Conservation (phyloP, 208 protist species). For the Lotmaria passim region DNA sequence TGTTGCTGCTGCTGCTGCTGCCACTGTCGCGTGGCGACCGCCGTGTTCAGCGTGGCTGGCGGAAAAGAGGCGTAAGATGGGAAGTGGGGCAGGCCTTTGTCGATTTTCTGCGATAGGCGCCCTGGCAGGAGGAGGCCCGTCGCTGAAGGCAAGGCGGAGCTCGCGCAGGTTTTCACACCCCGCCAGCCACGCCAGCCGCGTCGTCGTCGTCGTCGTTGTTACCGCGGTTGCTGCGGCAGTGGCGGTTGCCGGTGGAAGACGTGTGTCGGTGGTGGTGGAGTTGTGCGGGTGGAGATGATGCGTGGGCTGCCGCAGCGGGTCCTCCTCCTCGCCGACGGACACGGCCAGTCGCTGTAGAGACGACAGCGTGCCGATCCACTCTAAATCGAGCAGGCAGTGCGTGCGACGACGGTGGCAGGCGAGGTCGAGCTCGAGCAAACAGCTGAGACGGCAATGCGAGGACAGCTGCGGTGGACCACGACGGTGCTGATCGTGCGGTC, state of each 20-base stretch:
- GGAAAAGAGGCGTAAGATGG: background rate
- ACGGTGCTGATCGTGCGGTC: background rate
- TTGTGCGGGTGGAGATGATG: too few species aligned
- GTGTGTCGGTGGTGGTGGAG: background rate
- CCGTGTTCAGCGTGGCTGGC: background rate
- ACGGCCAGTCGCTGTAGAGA: conserved; percentile 5
- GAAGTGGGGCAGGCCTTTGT: background rate
- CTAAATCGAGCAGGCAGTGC: conserved; percentile 7
- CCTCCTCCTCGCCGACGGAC: conserved; percentile 5
- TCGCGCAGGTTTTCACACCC: conserved; percentile 13
- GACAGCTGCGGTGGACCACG: background rate
- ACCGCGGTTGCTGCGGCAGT: too few species aligned
- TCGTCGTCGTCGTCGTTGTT: background rate
- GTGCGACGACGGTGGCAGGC: conserved; percentile 9
- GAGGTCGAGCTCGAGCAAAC: conserved; percentile 9
- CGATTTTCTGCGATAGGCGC: too few species aligned
- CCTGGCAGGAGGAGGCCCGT: background rate
- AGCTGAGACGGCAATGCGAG: background rate
- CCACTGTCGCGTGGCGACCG: background rate
- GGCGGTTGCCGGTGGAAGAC: too few species aligned
- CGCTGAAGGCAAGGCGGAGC: conserved; percentile 20
- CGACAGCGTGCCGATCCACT: background rate
- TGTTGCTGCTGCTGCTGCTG: too few species aligned
- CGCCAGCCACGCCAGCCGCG: conserved; percentile 20
- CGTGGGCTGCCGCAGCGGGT: background rate